Conservation (phyloP, 495 filamentous ascomycete genomes). For the Aspergillus nanangensis region DNA sequence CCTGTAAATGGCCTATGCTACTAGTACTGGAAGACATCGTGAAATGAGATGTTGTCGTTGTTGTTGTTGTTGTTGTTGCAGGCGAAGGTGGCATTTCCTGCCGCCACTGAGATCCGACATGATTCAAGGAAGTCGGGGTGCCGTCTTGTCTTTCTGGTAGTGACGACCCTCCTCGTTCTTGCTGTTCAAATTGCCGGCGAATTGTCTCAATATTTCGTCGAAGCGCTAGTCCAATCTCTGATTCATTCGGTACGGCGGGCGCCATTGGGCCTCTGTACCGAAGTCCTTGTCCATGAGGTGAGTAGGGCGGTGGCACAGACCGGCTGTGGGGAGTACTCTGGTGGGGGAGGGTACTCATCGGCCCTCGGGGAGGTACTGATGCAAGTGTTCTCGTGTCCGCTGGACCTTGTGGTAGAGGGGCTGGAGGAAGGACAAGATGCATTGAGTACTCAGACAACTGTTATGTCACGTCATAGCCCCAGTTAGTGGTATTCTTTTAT, state of each 20-base stretch:
- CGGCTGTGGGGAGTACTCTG: conserved; percentile 7
- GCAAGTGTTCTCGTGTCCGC: conserved; percentile 3
- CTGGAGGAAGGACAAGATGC: conserved; percentile 59
- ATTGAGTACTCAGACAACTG: conserved; percentile 36
- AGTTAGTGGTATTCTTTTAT: conserved; percentile 12
- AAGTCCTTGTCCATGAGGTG: conserved; percentile 9
- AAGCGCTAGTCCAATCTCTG: conserved; percentile 14
- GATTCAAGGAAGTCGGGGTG: too few species aligned
- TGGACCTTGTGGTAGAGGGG: conserved; percentile 11
- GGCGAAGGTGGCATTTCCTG: too few species aligned
- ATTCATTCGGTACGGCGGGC: conserved; percentile 8
- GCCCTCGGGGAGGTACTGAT: neutral
- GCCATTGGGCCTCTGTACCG: conserved; percentile 9
- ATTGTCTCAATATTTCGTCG: conserved; percentile 15
- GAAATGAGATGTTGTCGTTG: conserved; percentile 7
- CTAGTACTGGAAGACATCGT: too few species aligned
- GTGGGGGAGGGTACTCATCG: neutral
- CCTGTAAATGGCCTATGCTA: too few species aligned
- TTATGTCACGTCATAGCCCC: conserved; percentile 27
- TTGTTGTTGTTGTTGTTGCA: too few species aligned
- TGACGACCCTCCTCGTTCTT: conserved; percentile 6
- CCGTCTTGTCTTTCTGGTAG: conserved; percentile 1
- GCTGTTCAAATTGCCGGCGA: conserved; percentile 16
- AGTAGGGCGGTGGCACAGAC: conserved; percentile 7
- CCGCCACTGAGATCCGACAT: too few species aligned